phyloP scores from a whole-genome alignment of 2,329 filamentous ascomycete genomes.

The Pseudomassariella vexata region DNA sequence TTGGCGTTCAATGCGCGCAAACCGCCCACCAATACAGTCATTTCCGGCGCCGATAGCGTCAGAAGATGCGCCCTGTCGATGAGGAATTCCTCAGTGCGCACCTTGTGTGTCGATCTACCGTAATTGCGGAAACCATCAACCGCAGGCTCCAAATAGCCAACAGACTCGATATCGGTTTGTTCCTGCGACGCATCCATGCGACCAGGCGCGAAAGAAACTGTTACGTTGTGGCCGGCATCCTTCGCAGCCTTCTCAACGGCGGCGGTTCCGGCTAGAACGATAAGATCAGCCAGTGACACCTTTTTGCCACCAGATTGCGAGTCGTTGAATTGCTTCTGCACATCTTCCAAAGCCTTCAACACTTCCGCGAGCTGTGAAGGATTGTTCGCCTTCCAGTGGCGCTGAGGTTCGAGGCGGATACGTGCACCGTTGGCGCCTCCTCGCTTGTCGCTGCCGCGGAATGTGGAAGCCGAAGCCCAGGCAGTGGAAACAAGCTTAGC shows the following conservation, averaged over 20 bases:
- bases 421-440: constrained; percentile 77
- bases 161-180: constrained; percentile 62
- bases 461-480: constrained; percentile 66
- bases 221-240: constrained; percentile 38
- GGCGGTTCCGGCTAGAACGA: constrained; percentile 67
- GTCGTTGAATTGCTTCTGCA: constrained; percentile 63
- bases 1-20: constrained; percentile 65
- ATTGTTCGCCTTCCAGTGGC: constrained; percentile 71
- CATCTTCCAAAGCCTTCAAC: constrained; percentile 52
- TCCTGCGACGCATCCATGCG: constrained; percentile 67
- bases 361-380: constrained; percentile 59
- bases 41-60: constrained; percentile 63
- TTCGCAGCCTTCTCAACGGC: constrained; percentile 66
- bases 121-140: constrained; percentile 81
- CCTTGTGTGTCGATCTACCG: constrained; percentile 54
- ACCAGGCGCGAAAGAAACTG: constrained; percentile 68
- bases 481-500: constrained; percentile 60
- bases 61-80: constrained; percentile 68
- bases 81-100: constrained; percentile 62
- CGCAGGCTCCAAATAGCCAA: constrained; percentile 60
- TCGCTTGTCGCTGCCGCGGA: constrained; percentile 73
- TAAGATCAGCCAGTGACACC: constrained; percentile 72
- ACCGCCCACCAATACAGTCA: constrained; percentile 67
- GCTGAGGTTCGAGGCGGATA: constrained; percentile 67
- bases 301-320: constrained; percentile 49